Conservation (phyloP, 192 early-diverging fungal genomes). For the Radiomyces spectabilis region DNA sequence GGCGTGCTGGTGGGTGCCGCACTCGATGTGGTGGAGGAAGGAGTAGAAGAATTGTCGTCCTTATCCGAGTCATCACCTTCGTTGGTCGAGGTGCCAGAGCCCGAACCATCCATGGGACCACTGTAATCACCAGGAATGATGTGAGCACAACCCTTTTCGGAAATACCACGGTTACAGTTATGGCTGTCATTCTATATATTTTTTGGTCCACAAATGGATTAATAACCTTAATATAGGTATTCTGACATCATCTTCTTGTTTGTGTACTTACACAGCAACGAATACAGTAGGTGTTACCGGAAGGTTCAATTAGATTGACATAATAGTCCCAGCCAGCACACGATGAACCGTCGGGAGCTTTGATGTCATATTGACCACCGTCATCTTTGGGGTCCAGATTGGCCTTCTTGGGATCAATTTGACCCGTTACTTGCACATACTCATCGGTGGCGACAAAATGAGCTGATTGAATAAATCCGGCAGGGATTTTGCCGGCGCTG, state of each 20-base stretch:
- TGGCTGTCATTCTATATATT: conserved; percentile 22
- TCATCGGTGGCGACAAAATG: conserved; percentile 29
- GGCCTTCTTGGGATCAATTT: conserved; percentile 31
- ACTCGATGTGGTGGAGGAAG: too few relatives aligned
- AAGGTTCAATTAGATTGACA: conserved; percentile 48
- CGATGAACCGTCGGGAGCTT: conserved; percentile 29
- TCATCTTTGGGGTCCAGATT: conserved; percentile 20
- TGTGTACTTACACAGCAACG: conserved; percentile 37
- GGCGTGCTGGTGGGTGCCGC: too few relatives aligned
- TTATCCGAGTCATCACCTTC: too few relatives aligned
- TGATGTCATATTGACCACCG: conserved; percentile 45
- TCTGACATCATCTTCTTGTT: too few relatives aligned
- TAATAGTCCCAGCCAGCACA: conserved; percentile 40
- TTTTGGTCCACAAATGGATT: too few relatives aligned
- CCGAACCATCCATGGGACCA: conserved; percentile 7
- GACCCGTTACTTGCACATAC: conserved; percentile 49
- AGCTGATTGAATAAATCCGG: conserved; percentile 38
- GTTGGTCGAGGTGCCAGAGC: too few relatives aligned
- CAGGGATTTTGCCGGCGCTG: conserved; percentile 30
- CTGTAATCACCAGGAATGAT: conserved; percentile 42
- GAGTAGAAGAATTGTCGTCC: too few relatives aligned
- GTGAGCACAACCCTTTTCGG: conserved; percentile 31
- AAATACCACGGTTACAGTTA: conserved; percentile 37
- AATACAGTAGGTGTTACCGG: conserved; percentile 39
- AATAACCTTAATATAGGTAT: too few relatives aligned